Conservation (phyloP, 768 basidiomycete species). For the Pisolithus albus region DNA sequence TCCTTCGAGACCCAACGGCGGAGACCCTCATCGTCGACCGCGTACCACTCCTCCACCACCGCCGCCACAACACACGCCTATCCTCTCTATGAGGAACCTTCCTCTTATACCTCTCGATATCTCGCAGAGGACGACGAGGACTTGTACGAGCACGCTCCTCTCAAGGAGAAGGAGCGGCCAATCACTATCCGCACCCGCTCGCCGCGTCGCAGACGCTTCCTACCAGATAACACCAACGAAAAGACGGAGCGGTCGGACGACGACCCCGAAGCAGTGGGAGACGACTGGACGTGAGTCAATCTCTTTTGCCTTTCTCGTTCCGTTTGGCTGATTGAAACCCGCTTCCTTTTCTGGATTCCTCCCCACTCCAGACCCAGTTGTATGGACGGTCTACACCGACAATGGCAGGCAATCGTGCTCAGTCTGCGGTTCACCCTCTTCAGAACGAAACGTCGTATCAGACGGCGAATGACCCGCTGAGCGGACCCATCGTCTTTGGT, state of each 20-base stretch:
- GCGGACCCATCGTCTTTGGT: neutral
- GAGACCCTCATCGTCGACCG: conserved; percentile 18
- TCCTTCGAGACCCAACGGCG: conserved; percentile 17
- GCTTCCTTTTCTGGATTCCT: neutral
- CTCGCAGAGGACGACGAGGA: conserved; percentile 23
- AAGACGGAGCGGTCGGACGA: conserved; percentile 5
- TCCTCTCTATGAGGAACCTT: conserved; percentile 24
- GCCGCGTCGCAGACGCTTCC: conserved; percentile 9
- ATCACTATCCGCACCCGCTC: conserved; percentile 15
- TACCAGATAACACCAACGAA: conserved; percentile 13
- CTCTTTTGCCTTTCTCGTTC: neutral
- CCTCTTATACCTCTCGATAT: conserved; percentile 24
- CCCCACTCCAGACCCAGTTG: conserved; percentile 45
- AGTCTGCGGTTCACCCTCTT: conserved; percentile 54
- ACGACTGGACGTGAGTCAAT: conserved; percentile 30
- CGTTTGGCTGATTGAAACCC: neutral
- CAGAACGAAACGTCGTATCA: conserved; percentile 37
- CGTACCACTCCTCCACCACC: conserved; percentile 12
- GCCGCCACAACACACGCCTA: conserved; percentile 8
- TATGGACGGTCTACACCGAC: conserved; percentile 42
- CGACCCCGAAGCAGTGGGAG: conserved; percentile 9
- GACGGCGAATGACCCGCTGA: conserved; percentile 25
- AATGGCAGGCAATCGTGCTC: conserved; percentile 57
- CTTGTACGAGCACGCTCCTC: conserved; percentile 13
- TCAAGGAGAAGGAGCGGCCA: conserved; percentile 20